Evolutionary conservation across 2,329 filamentous ascomycete genomes (phyloP), one percentile per base, ranked within the genome.

Genomic region (Monilinia polystroma): DNA sequence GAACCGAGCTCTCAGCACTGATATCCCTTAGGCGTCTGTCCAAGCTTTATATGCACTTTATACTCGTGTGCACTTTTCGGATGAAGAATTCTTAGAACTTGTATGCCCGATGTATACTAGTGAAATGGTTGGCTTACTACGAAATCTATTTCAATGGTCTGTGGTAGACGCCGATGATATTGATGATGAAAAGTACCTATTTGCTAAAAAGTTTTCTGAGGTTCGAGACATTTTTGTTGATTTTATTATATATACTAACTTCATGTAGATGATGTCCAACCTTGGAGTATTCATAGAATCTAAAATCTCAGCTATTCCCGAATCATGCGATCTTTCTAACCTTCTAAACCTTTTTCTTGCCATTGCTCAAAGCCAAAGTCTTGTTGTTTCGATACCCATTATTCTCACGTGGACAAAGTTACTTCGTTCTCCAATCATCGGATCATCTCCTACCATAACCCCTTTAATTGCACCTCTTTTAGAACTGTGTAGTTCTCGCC

Each of bases 191-290:
- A 96, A 93, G 76, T 98, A 99, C 76, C 87, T 92, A 66, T 87
- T 97, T 72, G 88, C 91, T 52, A 98, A 98, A 80, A 97, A 96
- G 78, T 86, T 98, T 57, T 93, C 93, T 1, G 95, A 99, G 85
- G 91, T 93, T 83, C 71, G 80, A 72, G 14, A 43, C 18, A 35
- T 45, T 29, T 32, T 57, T 10, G 23, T 64, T 38, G 49, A 41
- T 41, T 20, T 26, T 12, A 38, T 52, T 4, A 38, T 41, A 54
- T 58, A 20, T 58, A 47, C 66, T 72, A 64, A 70, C 56, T 60
- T 3, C 35, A 16, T 26, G 57, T 70, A 95, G 91, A 87, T 97
- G 81, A 82, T 97, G 12, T 94, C 93, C 32, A 91, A 91, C 73
- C 82, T 97, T 20, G 92, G 91, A 23, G 90, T 91, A 70, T 94